Percentiles rank a stretch among this genome's conserved stretches.
These are phyloP conservation scores for Mycena indigotica DNA, from an alignment of 768 basidiomycete species.

Conservation along the genomic window DNA sequence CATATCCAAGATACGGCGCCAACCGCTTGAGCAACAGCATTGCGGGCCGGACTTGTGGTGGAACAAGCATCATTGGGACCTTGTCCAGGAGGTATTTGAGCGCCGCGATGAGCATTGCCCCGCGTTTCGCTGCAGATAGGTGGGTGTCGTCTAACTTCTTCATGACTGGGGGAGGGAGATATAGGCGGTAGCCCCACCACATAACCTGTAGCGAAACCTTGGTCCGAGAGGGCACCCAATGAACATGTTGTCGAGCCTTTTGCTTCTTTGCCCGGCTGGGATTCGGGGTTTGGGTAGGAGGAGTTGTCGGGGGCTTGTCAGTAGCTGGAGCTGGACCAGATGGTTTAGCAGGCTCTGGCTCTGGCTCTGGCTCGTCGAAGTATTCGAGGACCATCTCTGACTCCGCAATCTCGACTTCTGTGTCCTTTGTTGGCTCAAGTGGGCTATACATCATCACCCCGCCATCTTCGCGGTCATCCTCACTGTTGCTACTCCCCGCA, in stretches of 20 bases:
- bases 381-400: slow-evolving; percentile 56
- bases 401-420: slow-evolving; percentile 68
- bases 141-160: slow-evolving; percentile 61
- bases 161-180: slow-evolving; percentile 76
- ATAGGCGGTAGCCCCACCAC: slow-evolving; percentile 76
- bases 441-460: slow-evolving; percentile 79
- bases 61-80: slow-evolving; percentile 62
- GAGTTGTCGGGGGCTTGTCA: slow-evolving; percentile 12
- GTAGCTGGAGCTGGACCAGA: not conserved
- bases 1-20: slow-evolving; percentile 67
- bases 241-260: slow-evolving; percentile 34
- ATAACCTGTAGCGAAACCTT: slow-evolving; percentile 72
- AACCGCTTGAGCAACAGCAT: slow-evolving; percentile 61
- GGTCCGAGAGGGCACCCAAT: slow-evolving; percentile 75
- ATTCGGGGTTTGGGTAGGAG: slow-evolving; percentile 9
- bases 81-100: slow-evolving; percentile 71
- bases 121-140: slow-evolving; percentile 70
- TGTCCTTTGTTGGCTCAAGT: slow-evolving; percentile 60
- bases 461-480: slow-evolving; percentile 37
- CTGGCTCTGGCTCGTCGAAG: slow-evolving; percentile 35
- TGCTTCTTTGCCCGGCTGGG: slow-evolving; percentile 25
- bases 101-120: slow-evolving; percentile 73
- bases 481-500: slow-evolving; percentile 15
- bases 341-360: slow-evolving; percentile 12
- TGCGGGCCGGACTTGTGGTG: slow-evolving; percentile 59